phyloP scores from a whole-genome alignment of 1,284 basidiomycete genomes.

The Ceratobasidium sp. region DNA sequence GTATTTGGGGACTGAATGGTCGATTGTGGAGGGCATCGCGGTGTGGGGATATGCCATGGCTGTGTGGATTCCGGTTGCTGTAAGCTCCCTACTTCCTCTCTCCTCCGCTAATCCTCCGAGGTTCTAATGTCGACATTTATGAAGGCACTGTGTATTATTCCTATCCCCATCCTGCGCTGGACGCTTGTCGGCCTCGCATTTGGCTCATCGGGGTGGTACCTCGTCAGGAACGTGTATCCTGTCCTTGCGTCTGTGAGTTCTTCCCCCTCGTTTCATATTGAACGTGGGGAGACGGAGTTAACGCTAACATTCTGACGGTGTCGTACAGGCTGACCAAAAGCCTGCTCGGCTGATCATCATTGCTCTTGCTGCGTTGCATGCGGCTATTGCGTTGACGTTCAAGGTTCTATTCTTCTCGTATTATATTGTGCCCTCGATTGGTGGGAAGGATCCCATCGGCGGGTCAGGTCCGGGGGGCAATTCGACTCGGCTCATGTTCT shows the following conservation, averaged over 20 bases:
- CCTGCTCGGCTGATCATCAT: slow-evolving; percentile 84
- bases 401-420: slow-evolving; percentile 91
- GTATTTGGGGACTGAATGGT: slow-evolving; percentile 90
- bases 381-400: slow-evolving; percentile 82
- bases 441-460: slow-evolving; percentile 58
- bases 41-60: slow-evolving; percentile 65
- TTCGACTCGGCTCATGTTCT: slow-evolving; percentile 27
- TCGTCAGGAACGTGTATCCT: slow-evolving; percentile 88
- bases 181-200: slow-evolving; percentile 79
- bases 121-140: slow-evolving; percentile 25
- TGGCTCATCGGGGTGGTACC: slow-evolving; percentile 83
- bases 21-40: slow-evolving; percentile 74
- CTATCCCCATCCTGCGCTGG: slow-evolving; percentile 84
- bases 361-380: slow-evolving; percentile 76
- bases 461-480: slow-evolving; percentile 38
- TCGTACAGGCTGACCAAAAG: slow-evolving; percentile 82
- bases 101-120: slow-evolving; percentile 44
- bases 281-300: not conserved
- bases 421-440: slow-evolving; percentile 73
- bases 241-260: slow-evolving; percentile 82
- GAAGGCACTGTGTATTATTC: slow-evolving; percentile 86
- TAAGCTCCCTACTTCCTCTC: slow-evolving; percentile 58
- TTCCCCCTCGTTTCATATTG: slow-evolving; percentile 6
- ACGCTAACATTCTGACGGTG: slow-evolving; percentile 23
- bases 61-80: slow-evolving; percentile 70